phyloP scores from a whole-genome alignment of 768 basidiomycete genomes.

The Lentinula lateritia region DNA sequence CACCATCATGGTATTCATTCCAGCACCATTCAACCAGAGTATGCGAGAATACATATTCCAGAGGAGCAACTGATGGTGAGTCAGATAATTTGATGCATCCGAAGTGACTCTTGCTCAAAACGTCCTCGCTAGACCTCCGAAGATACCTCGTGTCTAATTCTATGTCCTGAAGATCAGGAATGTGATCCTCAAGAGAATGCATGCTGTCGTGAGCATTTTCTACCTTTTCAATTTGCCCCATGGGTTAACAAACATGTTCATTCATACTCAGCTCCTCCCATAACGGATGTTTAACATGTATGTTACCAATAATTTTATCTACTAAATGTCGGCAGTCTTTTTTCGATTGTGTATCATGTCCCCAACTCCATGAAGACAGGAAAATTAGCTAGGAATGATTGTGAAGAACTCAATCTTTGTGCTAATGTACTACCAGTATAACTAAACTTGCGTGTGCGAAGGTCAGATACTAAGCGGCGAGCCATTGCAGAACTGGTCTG shows the following conservation, averaged over 20 bases:
- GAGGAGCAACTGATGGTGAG: constrained; percentile 48
- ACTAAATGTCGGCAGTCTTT: background rate
- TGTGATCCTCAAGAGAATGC: constrained; percentile 68
- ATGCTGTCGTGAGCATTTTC: constrained; percentile 65
- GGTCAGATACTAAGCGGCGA: constrained; percentile 56
- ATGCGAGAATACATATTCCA: constrained; percentile 35
- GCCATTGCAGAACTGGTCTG: constrained; percentile 62
- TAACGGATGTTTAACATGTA: constrained; percentile 31
- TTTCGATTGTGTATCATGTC: constrained; percentile 13
- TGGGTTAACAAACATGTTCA: constrained; percentile 1
- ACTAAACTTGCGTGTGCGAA: constrained; percentile 46
- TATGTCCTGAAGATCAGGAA: constrained; percentile 63
- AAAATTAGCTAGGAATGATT: constrained; percentile 69
- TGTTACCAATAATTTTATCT: background rate
- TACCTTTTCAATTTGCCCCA: background rate
- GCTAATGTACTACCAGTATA: constrained; percentile 47
- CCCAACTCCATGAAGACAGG: constrained; percentile 54
- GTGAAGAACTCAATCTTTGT: constrained; percentile 56
- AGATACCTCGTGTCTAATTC: constrained; percentile 61
- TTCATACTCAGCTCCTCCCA: constrained; percentile 36
- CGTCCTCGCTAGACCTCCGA: constrained; percentile 33
- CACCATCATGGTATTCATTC: constrained; percentile 94
- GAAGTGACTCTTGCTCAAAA: background rate
- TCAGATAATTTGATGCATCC: background rate
- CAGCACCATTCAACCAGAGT: constrained; percentile 92